phyloP scores from a whole-genome alignment of 805 yeast genomes.

The Ascoidea rubescens region DNA sequence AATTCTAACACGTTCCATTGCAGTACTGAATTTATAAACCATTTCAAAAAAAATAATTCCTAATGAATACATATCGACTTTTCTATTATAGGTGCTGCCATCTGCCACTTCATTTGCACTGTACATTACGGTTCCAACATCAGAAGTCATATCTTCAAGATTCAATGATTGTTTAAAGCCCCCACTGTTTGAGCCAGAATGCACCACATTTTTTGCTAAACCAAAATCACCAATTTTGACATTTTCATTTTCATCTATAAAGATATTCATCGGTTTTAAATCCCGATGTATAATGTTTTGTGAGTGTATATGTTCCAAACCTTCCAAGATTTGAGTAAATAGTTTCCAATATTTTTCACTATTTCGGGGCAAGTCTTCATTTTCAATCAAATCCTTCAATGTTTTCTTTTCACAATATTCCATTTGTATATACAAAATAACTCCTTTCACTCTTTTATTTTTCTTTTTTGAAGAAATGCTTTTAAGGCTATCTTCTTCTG shows the following conservation, averaged over 20 bases:
- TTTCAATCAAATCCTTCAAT: conserved; percentile 61
- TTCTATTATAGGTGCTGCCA: conserved; percentile 73
- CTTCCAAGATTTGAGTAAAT: conserved; percentile 78
- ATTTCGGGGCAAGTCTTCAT: conserved; percentile 55
- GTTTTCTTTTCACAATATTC: conserved; percentile 97
- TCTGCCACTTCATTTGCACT: conserved; percentile 80
- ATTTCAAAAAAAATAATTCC: conserved; percentile 95
- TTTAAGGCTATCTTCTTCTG: not conserved
- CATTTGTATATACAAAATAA: conserved; percentile 91
- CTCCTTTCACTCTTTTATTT: conserved; percentile 19
- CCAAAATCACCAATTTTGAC: conserved; percentile 97
- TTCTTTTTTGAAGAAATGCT: conserved; percentile 1
- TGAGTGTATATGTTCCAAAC: conserved; percentile 78
- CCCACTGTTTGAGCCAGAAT: conserved; percentile 8
- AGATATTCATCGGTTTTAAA: conserved; percentile 88
- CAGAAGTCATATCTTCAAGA: conserved; percentile 72
- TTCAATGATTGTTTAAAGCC: conserved; percentile 12
- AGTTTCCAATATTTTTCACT: conserved; percentile 83
- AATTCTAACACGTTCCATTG: conserved; percentile 81
- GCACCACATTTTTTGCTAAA: conserved; percentile 67
- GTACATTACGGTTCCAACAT: conserved; percentile 87
- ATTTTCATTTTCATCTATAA: conserved; percentile 80
- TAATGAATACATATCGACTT: conserved; percentile 89
- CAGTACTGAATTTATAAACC: conserved; percentile 75
- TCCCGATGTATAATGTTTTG: conserved; percentile 95